Percentiles rank a stretch among this genome's conserved stretches.
Conservation (phyloP, 306 rosid genomes). For the Ochetophila trinervis region DNA sequence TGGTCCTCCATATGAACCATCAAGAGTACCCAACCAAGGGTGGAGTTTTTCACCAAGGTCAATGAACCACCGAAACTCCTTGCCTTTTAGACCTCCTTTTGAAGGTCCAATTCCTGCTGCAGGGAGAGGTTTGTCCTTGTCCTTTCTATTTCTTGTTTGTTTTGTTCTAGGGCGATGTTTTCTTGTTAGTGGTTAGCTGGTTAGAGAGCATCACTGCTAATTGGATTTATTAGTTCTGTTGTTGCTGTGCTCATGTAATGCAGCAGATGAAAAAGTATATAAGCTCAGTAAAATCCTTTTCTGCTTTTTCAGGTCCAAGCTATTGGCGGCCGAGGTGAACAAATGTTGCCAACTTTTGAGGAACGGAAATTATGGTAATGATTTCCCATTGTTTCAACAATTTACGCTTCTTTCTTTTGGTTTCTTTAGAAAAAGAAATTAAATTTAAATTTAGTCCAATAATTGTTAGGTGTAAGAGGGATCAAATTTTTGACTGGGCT, state of each 20-base stretch:
- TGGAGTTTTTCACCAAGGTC: constrained; percentile 80
- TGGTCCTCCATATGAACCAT: constrained; percentile 74
- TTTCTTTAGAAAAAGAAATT: neutral
- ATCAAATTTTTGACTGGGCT: constrained; percentile 44
- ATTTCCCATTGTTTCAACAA: neutral
- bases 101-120: constrained; percentile 71
- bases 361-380: constrained; percentile 30
- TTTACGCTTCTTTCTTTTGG: neutral
- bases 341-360: constrained; percentile 22
- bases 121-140: constrained; percentile 49
- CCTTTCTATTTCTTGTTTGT: neutral
- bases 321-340: constrained; percentile 81
- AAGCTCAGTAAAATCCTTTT: constrained; percentile 10
- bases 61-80: constrained; percentile 54
- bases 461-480: constrained; percentile 36
- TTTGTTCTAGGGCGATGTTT: neutral
- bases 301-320: constrained; percentile 63
- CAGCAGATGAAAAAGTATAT: neutral
- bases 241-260: neutral
- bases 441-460: constrained; percentile 16
- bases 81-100: constrained; percentile 74
- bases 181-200: neutral
- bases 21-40: constrained; percentile 61
- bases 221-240: no score
- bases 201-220: neutral